phyloP scores from a whole-genome alignment of 1,284 basidiomycete genomes.

The Apiotrichum sp. region DNA sequence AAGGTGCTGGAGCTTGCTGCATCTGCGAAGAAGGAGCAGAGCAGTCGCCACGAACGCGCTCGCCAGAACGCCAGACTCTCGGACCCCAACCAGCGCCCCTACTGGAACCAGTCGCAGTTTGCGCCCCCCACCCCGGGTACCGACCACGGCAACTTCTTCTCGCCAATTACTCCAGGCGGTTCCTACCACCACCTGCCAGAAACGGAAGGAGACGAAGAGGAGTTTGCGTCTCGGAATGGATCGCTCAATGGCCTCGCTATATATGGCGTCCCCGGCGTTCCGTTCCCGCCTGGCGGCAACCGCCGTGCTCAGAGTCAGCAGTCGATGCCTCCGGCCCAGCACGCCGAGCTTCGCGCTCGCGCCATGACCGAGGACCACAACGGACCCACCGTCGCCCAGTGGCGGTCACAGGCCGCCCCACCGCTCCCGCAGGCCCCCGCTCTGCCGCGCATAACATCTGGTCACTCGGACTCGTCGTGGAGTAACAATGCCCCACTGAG shows the following conservation, averaged over 20 bases:
- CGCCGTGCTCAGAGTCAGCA: conserved; percentile 54
- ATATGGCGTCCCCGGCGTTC: conserved; percentile 45
- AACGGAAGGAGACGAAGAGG: conserved; percentile 28
- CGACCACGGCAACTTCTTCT: conserved; percentile 28
- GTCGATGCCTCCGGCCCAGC: conserved; percentile 54
- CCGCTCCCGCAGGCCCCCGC: conserved; percentile 46
- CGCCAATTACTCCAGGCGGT: conserved; percentile 5
- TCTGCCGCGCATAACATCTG: conserved; percentile 33
- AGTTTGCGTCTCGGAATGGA: conserved; percentile 2
- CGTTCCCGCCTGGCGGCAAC: conserved; percentile 51
- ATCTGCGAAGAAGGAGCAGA: conserved; percentile 39
- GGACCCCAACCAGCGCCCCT: conserved; percentile 19
- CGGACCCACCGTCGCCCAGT: conserved; percentile 60
- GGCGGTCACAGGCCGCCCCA: conserved; percentile 56
- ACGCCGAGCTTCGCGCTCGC: conserved; percentile 50
- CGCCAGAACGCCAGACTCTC: conserved; percentile 23
- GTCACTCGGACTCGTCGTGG: conserved; percentile 33
- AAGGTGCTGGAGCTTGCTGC: conserved; percentile 82
- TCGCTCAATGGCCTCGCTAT: conserved; percentile 51
- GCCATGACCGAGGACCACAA: conserved; percentile 68
- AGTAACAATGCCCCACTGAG: conserved; percentile 1
- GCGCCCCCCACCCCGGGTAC: conserved; percentile 37
- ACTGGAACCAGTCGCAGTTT: conserved; percentile 28
- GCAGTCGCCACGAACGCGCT: conserved; percentile 49
- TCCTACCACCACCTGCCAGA: background rate